Base-by-base conservation (phyloP, 2,329 filamentous ascomycete genomes). In the Acephala macrosclerotiorum region DNA sequence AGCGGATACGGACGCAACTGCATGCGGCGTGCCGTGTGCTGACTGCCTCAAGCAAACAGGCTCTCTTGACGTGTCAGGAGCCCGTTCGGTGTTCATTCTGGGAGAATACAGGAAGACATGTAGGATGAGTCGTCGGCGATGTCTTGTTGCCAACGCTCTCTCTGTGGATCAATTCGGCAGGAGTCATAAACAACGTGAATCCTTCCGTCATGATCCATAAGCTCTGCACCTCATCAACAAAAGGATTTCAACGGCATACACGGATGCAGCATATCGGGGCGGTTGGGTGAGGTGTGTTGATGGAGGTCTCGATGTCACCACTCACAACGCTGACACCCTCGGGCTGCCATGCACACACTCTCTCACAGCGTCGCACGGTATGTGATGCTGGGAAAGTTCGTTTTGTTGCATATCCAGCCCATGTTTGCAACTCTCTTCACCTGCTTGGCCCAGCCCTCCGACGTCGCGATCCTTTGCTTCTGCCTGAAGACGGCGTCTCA, bases 401-500 rank as follows among this genome's bases (percentile, higher is more conserved):
- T 53, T 53, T 33, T 53, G 45, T 22, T 49, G n/a, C 45, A 49
- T 49, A 20, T 49, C 45, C 20, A 22, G 45, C 45, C 45, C 45
- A 49, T 49, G 45, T 25, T 49, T n/a, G 45, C 45, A 49, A 25
- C 45, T 49, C 45, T 22, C 11, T 16, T 20, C 22, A 16, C 45
- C 45, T 12, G 45, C 45, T 12, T 22, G 20, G 2, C 11, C 42
- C 45, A 49, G 45, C 49, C 49, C 49, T 57, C 55, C 55, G 55
- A 57, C 22, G 8, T 57, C 59, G 57, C 57, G 36, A 59, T 59
- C 57, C 57, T 25, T 33, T 55, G 25, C 61, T 65, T 67, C 66
- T 65, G 66, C 66, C 66, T 67, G 62, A 53, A 64, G 42, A 56
- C n/a, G 49, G 45, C 45, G 64, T 51, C 51, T 57, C 33, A 49